Conservation (phyloP, 495 filamentous ascomycete species). For the Pyronema omphalodes region DNA sequence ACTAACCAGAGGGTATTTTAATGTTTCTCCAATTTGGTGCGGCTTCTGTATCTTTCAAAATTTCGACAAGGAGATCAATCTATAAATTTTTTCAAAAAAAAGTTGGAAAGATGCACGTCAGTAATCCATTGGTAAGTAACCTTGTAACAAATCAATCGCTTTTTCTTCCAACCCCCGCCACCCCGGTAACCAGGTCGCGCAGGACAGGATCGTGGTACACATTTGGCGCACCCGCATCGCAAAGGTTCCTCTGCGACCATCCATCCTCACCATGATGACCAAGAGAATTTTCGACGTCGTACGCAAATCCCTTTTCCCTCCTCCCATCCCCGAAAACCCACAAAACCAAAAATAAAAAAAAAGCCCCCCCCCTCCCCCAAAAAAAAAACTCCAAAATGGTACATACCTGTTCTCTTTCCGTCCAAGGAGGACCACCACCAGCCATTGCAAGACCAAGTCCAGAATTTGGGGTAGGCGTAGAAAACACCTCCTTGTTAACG, state of each 20-base stretch:
- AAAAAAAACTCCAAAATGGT: not conserved
- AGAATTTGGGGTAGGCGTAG: not conserved
- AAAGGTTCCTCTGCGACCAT: too few relatives aligned
- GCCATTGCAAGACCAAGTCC: not conserved
- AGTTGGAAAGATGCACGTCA: not conserved
- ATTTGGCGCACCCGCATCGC: too few relatives aligned
- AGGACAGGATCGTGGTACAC: too few relatives aligned
- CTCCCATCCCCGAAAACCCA: too few relatives aligned
- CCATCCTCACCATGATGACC: too few relatives aligned
- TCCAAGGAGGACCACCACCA: slow-evolving; percentile 1
- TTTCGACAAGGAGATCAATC: slow-evolving; percentile 5
- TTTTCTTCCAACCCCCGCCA: too few relatives aligned
- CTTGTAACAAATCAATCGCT: not conserved
- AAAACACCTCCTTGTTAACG: slow-evolving; percentile 4
- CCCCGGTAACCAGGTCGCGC: too few relatives aligned
- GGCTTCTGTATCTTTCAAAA: slow-evolving; percentile 4
- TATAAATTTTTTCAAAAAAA: not conserved
- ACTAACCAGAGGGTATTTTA: not conserved
- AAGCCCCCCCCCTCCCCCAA: too few relatives aligned
- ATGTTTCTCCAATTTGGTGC: slow-evolving; percentile 6
- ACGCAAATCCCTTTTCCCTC: too few relatives aligned
- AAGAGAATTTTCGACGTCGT: too few relatives aligned
- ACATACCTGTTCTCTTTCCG: slow-evolving; percentile 5
- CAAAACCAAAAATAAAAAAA: too few relatives aligned
- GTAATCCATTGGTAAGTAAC: not conserved